Conservation (phyloP, 1,139 yeast genomes). For the Zygosaccharomyces sapae region DNA sequence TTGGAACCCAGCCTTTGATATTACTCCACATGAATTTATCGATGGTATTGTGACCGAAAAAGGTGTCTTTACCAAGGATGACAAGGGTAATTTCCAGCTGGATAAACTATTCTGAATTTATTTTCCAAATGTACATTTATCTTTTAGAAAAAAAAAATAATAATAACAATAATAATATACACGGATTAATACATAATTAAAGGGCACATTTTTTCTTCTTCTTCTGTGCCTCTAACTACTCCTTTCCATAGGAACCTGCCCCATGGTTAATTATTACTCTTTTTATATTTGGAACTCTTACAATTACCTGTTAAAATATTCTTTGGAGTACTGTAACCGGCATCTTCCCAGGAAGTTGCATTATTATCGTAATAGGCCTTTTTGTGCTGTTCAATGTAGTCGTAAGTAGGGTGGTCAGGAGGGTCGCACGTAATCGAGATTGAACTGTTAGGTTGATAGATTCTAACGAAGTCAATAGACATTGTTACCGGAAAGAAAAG, state of each 20-base stretch:
- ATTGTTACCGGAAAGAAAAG: slow-evolving; percentile 63
- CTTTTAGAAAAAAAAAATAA: not conserved
- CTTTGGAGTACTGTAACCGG: slow-evolving; percentile 65
- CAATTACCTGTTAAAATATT: slow-evolving; percentile 47
- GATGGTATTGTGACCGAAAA: slow-evolving; percentile 88
- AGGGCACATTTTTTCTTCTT: not conserved
- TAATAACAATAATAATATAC: not conserved
- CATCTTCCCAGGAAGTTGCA: slow-evolving; percentile 59
- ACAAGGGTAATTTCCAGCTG: slow-evolving; percentile 46
- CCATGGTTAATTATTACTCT: not conserved
- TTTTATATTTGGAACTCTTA: slow-evolving; percentile 30
- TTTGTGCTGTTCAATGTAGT: slow-evolving; percentile 62
- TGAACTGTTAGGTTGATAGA: slow-evolving; percentile 63
- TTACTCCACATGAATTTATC: slow-evolving; percentile 75
- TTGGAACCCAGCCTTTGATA: slow-evolving; percentile 97
- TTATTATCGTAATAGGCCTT: slow-evolving; percentile 62
- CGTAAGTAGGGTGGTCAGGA: slow-evolving; percentile 61
- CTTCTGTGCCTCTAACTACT: too few species aligned
- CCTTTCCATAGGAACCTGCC: not conserved
- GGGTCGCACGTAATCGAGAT: slow-evolving; percentile 71
- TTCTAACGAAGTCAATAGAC: slow-evolving; percentile 72
- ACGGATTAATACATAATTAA: not conserved
- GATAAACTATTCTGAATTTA: slow-evolving; percentile 18
- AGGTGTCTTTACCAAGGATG: slow-evolving; percentile 48
- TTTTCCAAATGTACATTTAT: too few species aligned